A percentile compares a stretch with the other conserved stretches of the same genome.
phyloP scores from a whole-genome alignment of 768 basidiomycete genomes.

The Collybia sp. region DNA sequence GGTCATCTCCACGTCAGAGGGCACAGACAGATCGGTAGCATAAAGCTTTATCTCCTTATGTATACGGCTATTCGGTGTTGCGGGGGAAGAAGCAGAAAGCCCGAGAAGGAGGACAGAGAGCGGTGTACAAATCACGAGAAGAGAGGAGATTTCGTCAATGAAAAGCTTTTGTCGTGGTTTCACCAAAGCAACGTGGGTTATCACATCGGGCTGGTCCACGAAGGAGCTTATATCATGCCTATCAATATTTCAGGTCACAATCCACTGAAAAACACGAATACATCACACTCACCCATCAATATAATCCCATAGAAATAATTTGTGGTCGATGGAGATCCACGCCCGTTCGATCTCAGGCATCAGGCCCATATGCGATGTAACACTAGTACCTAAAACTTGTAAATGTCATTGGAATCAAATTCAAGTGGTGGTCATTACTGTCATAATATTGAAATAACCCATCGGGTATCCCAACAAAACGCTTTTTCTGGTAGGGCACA shows the following conservation, averaged over 20 bases:
- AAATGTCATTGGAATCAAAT: not conserved
- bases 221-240: constrained; percentile 93
- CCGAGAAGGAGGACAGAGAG: constrained; percentile 82
- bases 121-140: constrained; percentile 89
- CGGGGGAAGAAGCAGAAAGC: constrained; percentile 50
- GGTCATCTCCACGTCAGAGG: constrained; percentile 81
- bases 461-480: constrained; percentile 74
- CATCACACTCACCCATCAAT: constrained; percentile 69
- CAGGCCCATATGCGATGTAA: constrained; percentile 83
- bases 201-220: constrained; percentile 85
- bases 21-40: constrained; percentile 78
- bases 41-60: constrained; percentile 83
- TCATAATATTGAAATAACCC: constrained; percentile 75
- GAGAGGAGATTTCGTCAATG: constrained; percentile 84
- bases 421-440: constrained; percentile 36
- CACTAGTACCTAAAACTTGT: constrained; percentile 46
- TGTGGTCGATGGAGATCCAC: constrained; percentile 94
- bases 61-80: constrained; percentile 33
- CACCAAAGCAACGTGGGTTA: constrained; percentile 85
- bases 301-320: constrained; percentile 96
- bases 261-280: not conserved
- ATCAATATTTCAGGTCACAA: constrained; percentile 4
- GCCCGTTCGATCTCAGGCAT: constrained; percentile 91
- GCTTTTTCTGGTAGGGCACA: constrained; percentile 76
- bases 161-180: constrained; percentile 84